Evolutionary conservation across 2,329 filamentous ascomycete genomes (phyloP).

Genomic region (Didymellaceae sp.): DNA sequence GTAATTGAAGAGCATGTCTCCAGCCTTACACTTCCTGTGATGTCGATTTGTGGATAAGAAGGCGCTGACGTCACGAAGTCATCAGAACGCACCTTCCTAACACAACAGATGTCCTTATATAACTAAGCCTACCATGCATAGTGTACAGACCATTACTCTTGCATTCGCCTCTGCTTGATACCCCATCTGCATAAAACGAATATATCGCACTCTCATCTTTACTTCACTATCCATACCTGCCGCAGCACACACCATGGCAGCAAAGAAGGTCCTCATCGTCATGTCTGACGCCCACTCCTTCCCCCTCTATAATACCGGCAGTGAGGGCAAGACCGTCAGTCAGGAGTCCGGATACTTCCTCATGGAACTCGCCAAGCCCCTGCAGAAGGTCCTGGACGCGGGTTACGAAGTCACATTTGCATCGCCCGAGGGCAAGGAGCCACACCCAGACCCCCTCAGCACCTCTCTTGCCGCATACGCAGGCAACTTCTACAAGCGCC

Average conservation of each 20-base stretch:
- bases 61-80: constrained; percentile 10
- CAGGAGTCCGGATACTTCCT: constrained; percentile 43
- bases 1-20: too few relatives aligned
- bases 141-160: background rate
- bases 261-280: constrained; percentile 54
- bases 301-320: constrained; percentile 35
- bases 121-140: background rate
- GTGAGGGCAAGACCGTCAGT: constrained; percentile 31
- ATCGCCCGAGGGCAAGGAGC: constrained; percentile 53
- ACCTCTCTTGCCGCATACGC: constrained; percentile 52
- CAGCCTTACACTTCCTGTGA: background rate
- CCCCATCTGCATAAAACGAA: background rate
- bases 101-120: background rate
- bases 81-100: constrained; percentile 1
- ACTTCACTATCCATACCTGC: background rate
- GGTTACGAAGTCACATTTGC: constrained; percentile 55
- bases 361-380: constrained; percentile 43
- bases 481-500: constrained; percentile 55
- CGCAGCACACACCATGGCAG: constrained; percentile 20
- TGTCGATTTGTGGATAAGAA: constrained; percentile 9
- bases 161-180: background rate
- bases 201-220: background rate
- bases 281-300: constrained; percentile 53
- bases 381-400: constrained; percentile 36
- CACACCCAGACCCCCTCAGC: constrained; percentile 52